Evolutionary conservation across 1,139 yeast genomes (phyloP).

Genomic region (Hyphopichia pseudoburtonii): DNA sequence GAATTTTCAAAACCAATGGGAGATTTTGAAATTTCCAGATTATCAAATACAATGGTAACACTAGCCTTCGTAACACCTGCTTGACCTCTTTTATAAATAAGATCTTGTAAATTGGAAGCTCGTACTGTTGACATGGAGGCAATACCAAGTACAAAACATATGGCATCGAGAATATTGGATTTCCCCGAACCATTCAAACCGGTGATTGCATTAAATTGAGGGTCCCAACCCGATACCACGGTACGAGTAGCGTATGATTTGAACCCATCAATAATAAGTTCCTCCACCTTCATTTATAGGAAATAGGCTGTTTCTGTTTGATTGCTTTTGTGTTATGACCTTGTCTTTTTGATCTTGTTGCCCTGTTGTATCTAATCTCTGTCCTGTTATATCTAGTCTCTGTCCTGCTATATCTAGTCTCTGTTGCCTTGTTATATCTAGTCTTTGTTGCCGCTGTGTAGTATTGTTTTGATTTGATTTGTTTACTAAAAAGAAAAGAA

Average conservation of each 20-base stretch:
- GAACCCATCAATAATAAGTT: conserved; percentile 94
- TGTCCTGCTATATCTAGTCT: too few relatives aligned
- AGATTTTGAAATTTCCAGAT: conserved; percentile 67
- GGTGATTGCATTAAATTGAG: conserved; percentile 95
- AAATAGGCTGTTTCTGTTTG: too few relatives aligned
- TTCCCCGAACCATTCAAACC: conserved; percentile 98
- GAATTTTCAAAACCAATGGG: conserved; percentile 88
- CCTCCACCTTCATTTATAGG: conserved; percentile 98
- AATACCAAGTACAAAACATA: conserved; percentile 96
- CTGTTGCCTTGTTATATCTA: too few relatives aligned
- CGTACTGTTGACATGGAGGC: conserved; percentile 92
- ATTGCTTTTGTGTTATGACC: background rate
- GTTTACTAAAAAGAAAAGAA: too few relatives aligned
- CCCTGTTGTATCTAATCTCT: too few relatives aligned
- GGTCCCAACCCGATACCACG: conserved; percentile 93
- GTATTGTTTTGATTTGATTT: too few relatives aligned
- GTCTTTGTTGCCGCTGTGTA: too few relatives aligned
- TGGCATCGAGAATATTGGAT: conserved; percentile 92
- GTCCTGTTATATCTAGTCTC: too few relatives aligned
- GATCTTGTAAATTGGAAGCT: conserved; percentile 89
- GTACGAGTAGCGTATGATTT: conserved; percentile 97
- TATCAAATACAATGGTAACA: conserved; percentile 93
- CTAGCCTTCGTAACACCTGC: conserved; percentile 98
- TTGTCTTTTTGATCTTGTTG: too few relatives aligned
- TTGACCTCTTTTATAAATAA: conserved; percentile 94